Evolutionary conservation across 768 basidiomycete species (phyloP).

Genomic region (Hygrophorus russula): DNA sequence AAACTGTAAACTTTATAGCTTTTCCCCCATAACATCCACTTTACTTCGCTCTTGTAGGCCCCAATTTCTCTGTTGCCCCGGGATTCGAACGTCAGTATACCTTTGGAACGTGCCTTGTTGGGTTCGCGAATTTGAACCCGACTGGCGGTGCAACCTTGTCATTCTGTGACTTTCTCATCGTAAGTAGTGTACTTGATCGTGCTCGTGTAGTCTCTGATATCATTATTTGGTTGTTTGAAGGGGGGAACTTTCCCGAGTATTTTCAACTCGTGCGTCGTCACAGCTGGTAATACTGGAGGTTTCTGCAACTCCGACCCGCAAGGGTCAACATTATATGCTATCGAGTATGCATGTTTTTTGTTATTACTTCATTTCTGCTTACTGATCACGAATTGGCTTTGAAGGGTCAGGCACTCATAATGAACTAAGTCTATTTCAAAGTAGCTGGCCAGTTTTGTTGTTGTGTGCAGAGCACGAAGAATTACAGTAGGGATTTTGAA

Average conservation of each 20-base stretch:
- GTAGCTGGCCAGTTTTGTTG: too few species aligned
- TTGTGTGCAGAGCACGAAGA: too few species aligned
- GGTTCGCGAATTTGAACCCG: slow-evolving; percentile 3
- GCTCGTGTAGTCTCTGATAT: not conserved
- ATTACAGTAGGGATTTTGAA: too few species aligned
- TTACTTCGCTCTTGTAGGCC: slow-evolving; percentile 1
- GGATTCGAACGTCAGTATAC: slow-evolving; percentile 5
- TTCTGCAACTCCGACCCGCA: not conserved
- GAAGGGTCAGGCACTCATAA: not conserved
- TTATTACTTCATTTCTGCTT: not conserved
- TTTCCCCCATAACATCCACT: not conserved
- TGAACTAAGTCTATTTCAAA: not conserved
- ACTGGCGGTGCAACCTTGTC: not conserved
- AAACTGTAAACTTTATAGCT: slow-evolving; percentile 1
- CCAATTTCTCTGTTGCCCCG: slow-evolving; percentile 6
- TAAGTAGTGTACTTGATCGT: slow-evolving; percentile 1
- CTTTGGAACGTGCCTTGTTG: slow-evolving; percentile 5
- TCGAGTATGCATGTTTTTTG: not conserved
- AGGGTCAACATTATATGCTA: not conserved
- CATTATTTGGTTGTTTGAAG: not conserved
- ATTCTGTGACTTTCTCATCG: slow-evolving; percentile 6
- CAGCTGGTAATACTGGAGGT: not conserved
- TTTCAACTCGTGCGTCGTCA: not conserved
- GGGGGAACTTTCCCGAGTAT: not conserved
- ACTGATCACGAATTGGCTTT: not conserved